These are phyloP conservation scores for Excoecaria cochinchinensis DNA, from an alignment of 345 rosid genomes.

Conservation along the genomic window DNA sequence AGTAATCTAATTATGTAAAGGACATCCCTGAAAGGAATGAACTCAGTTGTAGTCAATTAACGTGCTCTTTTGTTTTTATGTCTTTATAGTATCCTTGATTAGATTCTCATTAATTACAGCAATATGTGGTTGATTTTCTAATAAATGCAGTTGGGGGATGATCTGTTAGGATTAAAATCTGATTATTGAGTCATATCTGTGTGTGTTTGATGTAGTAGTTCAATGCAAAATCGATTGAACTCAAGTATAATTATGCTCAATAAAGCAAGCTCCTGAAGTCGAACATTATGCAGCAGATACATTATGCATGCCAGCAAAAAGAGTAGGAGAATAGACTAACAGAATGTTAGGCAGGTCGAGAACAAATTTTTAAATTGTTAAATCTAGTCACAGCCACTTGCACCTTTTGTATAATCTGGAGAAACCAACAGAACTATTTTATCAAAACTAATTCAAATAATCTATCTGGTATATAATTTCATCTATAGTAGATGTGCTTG, in stretches of 20 bases:
- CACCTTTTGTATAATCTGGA: background rate
- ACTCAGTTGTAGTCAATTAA: background rate
- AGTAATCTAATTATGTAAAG: background rate
- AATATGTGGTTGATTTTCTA: background rate
- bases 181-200: background rate
- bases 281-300: background rate
- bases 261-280: background rate
- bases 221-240: background rate
- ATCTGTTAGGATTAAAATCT: background rate
- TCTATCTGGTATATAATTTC: background rate
- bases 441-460: background rate
- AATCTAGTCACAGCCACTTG: background rate
- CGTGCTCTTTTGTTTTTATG: background rate
- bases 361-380: background rate
- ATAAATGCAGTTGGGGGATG: background rate
- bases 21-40: background rate
- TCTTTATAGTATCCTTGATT: background rate
- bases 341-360: background rate
- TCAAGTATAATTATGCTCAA: background rate
- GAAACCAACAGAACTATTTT: background rate
- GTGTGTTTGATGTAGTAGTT: background rate
- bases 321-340: background rate
- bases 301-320: background rate
- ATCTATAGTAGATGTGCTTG: background rate
- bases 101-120: background rate